Evolutionary conservation across 352 stramenopile genomes (phyloP).

Genomic region (Globisporangium barbulae): DNA sequence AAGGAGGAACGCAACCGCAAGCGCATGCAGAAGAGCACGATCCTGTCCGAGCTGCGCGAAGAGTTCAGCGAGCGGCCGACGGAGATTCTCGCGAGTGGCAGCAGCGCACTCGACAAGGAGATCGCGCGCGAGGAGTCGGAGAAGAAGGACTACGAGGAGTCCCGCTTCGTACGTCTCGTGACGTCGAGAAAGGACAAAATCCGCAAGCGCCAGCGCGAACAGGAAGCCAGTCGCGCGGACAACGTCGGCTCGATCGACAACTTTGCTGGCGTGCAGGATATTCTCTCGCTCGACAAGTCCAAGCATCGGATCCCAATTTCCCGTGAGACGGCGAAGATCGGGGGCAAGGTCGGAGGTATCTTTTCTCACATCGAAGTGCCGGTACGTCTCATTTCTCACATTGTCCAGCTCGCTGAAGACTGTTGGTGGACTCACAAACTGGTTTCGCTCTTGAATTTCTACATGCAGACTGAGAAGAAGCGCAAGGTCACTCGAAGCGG

Average conservation of each 20-base stretch:
- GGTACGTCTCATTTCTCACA: constrained; percentile 24
- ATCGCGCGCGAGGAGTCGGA: constrained; percentile 77
- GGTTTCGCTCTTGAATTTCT: background rate
- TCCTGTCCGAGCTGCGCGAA: constrained; percentile 79
- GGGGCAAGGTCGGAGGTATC: constrained; percentile 78
- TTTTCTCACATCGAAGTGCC: constrained; percentile 74
- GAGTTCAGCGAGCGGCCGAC: constrained; percentile 81
- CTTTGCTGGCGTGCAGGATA: constrained; percentile 79
- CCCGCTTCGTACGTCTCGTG: constrained; percentile 81
- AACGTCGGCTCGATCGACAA: constrained; percentile 85
- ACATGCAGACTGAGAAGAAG: constrained; percentile 59
- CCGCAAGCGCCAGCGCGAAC: constrained; percentile 80
- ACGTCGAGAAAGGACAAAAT: constrained; percentile 88
- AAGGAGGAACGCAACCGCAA: constrained; percentile 76
- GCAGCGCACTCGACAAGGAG: constrained; percentile 74
- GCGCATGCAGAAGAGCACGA: constrained; percentile 81
- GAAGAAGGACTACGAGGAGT: constrained; percentile 85
- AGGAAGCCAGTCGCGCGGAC: constrained; percentile 67
- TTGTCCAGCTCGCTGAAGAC: background rate
- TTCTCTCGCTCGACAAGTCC: constrained; percentile 64
- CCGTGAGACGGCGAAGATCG: constrained; percentile 48
- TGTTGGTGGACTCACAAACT: background rate
- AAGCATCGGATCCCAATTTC: constrained; percentile 67
- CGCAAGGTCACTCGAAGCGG: constrained; percentile 31
- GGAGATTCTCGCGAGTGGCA: constrained; percentile 65